Evolutionary conservation across 148 eudicot species (phyloP).

Genomic region (Amaranthus cruentus): DNA sequence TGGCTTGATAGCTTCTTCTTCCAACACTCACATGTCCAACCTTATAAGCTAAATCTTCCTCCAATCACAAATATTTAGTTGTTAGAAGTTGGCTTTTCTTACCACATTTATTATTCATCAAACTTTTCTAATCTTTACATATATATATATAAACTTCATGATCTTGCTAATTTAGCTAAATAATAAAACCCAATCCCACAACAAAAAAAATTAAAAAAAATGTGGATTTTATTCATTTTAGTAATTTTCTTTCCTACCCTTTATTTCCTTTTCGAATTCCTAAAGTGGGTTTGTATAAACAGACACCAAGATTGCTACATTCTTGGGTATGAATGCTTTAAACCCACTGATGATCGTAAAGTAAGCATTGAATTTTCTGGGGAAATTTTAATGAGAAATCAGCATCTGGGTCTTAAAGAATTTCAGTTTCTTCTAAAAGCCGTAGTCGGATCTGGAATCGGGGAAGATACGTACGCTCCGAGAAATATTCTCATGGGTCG

Average conservation of each 20-base stretch:
- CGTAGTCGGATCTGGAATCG: constrained; percentile 59
- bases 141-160: too few species aligned
- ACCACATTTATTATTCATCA: too few species aligned
- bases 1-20: too few species aligned
- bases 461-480: constrained; percentile 70
- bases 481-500: constrained; percentile 47
- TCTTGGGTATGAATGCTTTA: constrained; percentile 56
- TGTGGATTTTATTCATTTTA: constrained; percentile 28
- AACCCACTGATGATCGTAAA: constrained; percentile 47
- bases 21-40: too few species aligned
- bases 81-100: too few species aligned
- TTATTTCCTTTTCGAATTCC: constrained; percentile 30
- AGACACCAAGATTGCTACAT: constrained; percentile 54
- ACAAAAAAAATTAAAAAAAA: background rate
- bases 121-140: too few species aligned
- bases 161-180: too few species aligned
- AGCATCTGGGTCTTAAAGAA: constrained; percentile 53
- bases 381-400: constrained; percentile 48
- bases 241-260: constrained; percentile 22
- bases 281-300: constrained; percentile 14
- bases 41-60: too few species aligned
- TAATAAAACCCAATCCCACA: too few species aligned
- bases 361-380: constrained; percentile 49
- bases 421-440: constrained; percentile 65
- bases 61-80: too few species aligned